A percentile compares a stretch with the other conserved stretches of the same genome.
These are phyloP conservation scores for Lachnellula suecica DNA, from an alignment of 2,329 filamentous ascomycete species.

Conservation along the genomic window DNA sequence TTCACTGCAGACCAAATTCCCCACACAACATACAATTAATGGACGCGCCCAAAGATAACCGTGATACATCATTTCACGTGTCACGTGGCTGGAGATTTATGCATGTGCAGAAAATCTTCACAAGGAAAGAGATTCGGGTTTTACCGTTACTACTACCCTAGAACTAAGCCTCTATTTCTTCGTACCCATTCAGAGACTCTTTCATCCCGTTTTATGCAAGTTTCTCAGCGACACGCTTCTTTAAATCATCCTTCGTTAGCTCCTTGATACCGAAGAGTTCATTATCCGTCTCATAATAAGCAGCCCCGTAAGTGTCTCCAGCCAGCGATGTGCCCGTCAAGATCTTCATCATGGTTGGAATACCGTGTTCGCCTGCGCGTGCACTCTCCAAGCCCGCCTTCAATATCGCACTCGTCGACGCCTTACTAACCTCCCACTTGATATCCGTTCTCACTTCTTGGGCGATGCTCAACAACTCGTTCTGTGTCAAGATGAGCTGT, in stretches of 20 bases:
- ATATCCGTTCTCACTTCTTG: slow-evolving; percentile 19
- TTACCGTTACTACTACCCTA: too few species aligned
- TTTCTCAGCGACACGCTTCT: slow-evolving; percentile 20
- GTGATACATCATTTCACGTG: too few species aligned
- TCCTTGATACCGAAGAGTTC: slow-evolving; percentile 67
- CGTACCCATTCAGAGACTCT: not conserved
- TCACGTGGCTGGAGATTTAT: too few species aligned
- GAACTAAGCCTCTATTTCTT: too few species aligned
- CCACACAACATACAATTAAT: too few species aligned
- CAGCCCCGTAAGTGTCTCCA: slow-evolving; percentile 33
- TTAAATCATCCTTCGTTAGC: slow-evolving; percentile 50
- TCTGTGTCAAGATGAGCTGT: slow-evolving; percentile 22
- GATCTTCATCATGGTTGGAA: slow-evolving; percentile 31
- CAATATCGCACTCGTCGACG: slow-evolving; percentile 10
- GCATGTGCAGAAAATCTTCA: too few species aligned
- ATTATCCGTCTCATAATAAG: slow-evolving; percentile 46
- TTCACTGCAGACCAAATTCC: too few species aligned
- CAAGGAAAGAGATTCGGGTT: too few species aligned
- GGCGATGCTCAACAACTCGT: slow-evolving; percentile 14
- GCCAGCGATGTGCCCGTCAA: slow-evolving; percentile 33
- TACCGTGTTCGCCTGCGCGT: slow-evolving; percentile 25
- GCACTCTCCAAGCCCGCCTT: slow-evolving; percentile 17
- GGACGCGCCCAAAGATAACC: too few species aligned
- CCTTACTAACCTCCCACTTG: slow-evolving; percentile 22
- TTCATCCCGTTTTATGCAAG: slow-evolving; percentile 8